phyloP scores from a whole-genome alignment of 148 eudicot genomes.

The Beta vulgaris region DNA sequence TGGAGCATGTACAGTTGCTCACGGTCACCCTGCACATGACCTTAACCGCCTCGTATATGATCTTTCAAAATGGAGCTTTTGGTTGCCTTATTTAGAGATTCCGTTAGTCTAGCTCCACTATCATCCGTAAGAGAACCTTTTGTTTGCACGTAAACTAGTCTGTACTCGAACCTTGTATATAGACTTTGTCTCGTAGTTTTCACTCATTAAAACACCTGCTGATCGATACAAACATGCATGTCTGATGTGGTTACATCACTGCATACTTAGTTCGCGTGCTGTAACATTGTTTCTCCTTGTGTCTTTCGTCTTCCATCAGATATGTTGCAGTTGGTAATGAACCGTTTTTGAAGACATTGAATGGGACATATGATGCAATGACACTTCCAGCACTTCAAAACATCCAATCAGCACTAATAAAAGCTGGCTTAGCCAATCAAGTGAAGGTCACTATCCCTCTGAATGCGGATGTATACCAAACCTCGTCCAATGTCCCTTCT shows the following conservation, averaged over 20 bases:
- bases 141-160: too few relatives aligned
- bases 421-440: constrained; percentile 61
- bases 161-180: too few relatives aligned
- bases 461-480: constrained; percentile 66
- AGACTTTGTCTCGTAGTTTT: too few relatives aligned
- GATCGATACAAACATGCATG: too few relatives aligned
- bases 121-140: too few relatives aligned
- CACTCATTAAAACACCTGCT: too few relatives aligned
- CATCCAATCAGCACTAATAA: constrained; percentile 68
- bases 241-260: neutral
- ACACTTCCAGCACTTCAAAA: constrained; percentile 71
- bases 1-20: too few relatives aligned
- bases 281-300: neutral
- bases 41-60: too few relatives aligned
- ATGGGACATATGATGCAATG: constrained; percentile 53
- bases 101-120: too few relatives aligned
- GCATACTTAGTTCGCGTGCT: neutral
- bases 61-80: too few relatives aligned
- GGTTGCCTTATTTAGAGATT: too few relatives aligned
- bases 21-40: too few relatives aligned
- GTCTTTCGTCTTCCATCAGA: constrained; percentile 26
- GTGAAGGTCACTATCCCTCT: constrained; percentile 68
- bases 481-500: constrained; percentile 35
- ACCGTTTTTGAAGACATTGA: constrained; percentile 57
- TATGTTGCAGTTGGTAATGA: constrained; percentile 90